A percentile compares a stretch with the other conserved stretches of the same genome.
These are phyloP conservation scores for Sporothrix mexicana DNA, from an alignment of 2,329 filamentous ascomycete species.

Conservation along the genomic window DNA sequence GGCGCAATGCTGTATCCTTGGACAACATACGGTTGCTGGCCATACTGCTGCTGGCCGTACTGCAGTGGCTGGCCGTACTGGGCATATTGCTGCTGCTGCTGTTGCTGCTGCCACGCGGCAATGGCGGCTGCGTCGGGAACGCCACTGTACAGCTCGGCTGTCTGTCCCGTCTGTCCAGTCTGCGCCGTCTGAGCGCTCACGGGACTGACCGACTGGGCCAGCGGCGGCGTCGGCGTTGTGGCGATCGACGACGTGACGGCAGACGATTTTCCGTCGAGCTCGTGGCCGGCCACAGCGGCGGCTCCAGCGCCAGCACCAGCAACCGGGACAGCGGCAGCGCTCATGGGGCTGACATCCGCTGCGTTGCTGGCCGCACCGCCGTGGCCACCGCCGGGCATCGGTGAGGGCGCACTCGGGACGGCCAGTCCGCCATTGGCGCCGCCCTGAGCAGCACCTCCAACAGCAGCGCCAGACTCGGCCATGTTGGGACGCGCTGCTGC, in stretches of 20 bases:
- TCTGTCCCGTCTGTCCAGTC: not conserved
- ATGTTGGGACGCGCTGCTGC: not conserved
- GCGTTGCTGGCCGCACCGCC: not conserved
- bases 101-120: not conserved
- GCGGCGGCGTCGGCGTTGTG: not conserved
- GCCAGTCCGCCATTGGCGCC: not conserved
- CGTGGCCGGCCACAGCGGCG: not conserved
- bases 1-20: slow-evolving; percentile 26
- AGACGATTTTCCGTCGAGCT: slow-evolving; percentile 32
- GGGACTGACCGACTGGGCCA: not conserved
- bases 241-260: not conserved
- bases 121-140: not conserved
- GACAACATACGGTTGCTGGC: slow-evolving; percentile 23
- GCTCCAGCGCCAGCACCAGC: not conserved
- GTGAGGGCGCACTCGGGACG: not conserved
- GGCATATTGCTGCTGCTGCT: slow-evolving; percentile 13
- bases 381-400: not conserved
- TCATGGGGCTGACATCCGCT: not conserved
- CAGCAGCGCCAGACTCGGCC: not conserved
- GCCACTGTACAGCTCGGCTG: not conserved
- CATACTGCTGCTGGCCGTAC: slow-evolving; percentile 22
- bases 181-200: not conserved
- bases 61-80: not conserved
- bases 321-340: not conserved
- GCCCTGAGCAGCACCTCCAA: not conserved